Conservation (phyloP, 2,329 filamentous ascomycete genomes). For the Dothidotthia symphoricarpi region DNA sequence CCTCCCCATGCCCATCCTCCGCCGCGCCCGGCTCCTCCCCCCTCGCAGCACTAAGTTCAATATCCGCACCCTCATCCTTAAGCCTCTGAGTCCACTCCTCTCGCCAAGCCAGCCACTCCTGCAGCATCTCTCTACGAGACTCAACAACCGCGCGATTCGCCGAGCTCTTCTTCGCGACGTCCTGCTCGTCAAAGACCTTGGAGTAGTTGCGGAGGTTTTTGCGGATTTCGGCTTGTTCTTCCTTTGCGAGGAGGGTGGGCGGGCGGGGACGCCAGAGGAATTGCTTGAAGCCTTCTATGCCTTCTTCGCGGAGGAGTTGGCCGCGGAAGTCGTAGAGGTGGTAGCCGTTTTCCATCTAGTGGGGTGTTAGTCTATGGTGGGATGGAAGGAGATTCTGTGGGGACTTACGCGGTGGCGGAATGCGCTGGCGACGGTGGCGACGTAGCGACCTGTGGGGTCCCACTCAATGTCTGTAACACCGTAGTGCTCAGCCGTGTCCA, state of each 20-base stretch:
- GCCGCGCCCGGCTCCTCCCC: conserved; percentile 42
- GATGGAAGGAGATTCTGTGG: conserved; percentile 54
- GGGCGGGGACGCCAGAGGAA: conserved; percentile 92
- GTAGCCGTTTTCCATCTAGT: conserved; percentile 97
- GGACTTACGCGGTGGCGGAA: conserved; percentile 90
- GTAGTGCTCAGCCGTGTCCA: conserved; percentile 93
- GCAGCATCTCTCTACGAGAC: conserved; percentile 73
- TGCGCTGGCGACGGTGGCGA: conserved; percentile 86
- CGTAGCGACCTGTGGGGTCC: conserved; percentile 94
- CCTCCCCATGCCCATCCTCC: conserved; percentile 54
- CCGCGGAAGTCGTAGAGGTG: conserved; percentile 97
- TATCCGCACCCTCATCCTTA: conserved; percentile 52
- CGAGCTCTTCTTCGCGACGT: conserved; percentile 87
- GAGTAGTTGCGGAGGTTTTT: conserved; percentile 98
- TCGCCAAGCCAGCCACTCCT: conserved; percentile 88
- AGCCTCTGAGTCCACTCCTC: conserved; percentile 68
- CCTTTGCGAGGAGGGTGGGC: conserved; percentile 85
- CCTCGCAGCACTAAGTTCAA: conserved; percentile 57
- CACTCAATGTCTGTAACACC: conserved; percentile 97
- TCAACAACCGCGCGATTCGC: conserved; percentile 94
- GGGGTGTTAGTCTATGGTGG: conserved; percentile 12
- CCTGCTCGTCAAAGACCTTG: conserved; percentile 91
- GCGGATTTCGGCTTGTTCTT: conserved; percentile 96
- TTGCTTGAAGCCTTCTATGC: conserved; percentile 96
- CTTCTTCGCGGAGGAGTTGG: conserved; percentile 82